Base-by-base conservation (phyloP, 2,329 filamentous ascomycete genomes). In the Alternaria consortialis region DNA sequence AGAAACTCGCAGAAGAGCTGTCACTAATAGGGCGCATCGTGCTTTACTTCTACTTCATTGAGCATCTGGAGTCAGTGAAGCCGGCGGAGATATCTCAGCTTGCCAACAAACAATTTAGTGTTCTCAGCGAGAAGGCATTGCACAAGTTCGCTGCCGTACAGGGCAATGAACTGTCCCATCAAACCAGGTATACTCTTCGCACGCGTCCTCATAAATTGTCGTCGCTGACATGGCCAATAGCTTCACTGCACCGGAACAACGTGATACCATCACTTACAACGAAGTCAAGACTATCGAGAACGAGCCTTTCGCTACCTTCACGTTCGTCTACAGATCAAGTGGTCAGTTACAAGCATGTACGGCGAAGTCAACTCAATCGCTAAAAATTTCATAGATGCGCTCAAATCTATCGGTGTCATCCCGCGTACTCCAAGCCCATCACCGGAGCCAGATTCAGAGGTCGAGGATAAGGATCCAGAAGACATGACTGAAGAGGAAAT, bases 31-130 rank as follows among this genome's bases (percentile, higher is more conserved):
- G 57, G 1, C 51, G 53, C 6, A 55, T 60, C 7, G 44, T 37
- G 5, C 34, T 60, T 20, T 60, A 50, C 31, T 31, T 55, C 25
- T 55, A 60, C 37, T 51, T 50, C 51, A 46, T 55, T 7, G 51
- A 60, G 23, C 37, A 32, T 13, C 36, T 60, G 20, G 44, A 55
- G 4, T 43, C 40, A 20, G 27, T 34, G 11, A 39, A 13, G 5
- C 37, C 51, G 0, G 25, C 11, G 2, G 25, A 47, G 7, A 31
- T 59, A 5, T 32, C 50, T 25, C 56, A 17, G 48, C 32, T 56
- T n/a, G 9, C 32, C 4, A 39, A n/a, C 6, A 51, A n/a, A 12
- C 4, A 51, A 13, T 15, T 51, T 17, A 32, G 12, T 39, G 32
- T 20, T 9, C 20, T 51, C 15, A 51, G 34, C n/a, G 48, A 51